Evolutionary conservation across 1,139 yeast species (phyloP), one percentile per base, ranked within the genome.

Genomic region (Candida sanyaensis): DNA sequence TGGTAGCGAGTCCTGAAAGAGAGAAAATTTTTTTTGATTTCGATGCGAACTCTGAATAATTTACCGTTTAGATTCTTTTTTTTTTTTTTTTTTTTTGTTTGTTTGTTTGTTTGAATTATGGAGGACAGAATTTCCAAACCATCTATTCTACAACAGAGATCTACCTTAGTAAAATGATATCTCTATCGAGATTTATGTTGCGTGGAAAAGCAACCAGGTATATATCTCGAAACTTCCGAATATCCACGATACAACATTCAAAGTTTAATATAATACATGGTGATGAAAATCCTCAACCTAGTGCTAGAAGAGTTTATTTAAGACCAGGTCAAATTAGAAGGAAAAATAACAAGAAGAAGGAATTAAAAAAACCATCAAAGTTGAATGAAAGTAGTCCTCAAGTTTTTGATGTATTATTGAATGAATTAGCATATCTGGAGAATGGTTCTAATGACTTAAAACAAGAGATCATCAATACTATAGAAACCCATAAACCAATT

Each of bases 401-500:
- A 17, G 23, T 9, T n/a, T 24, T 11, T 24, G 21, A 28, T 12
- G 21, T 29, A 13, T 37, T 27, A 9, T 37, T 28, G 24, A 37
- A 28, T 21, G 36, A 28, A 12, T 27, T 37, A 6, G 10, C 21
- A 11, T 10, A 12, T 12, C n/a, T n/a, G n/a, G 10, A 27, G 12
- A 11, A 6, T 6, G 12, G 4, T 27, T 5, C 31, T 5, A 12
- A 9, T 12, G 43, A 41, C 6, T n/a, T 21, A 17, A 21, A 23
- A 12, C 8, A 45, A 32, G 49, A 50, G 26, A 21, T 55, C 30
- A 39, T 44, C 26, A 37, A 39, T n/a, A 47, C 55, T 33, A 53
- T 59, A 11, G 60, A 54, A 7, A 48, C 43, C 5, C 49, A 48
- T 26, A 54, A 49, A 45, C 63, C 63, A 4, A 33, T 44, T 2